Evolutionary conservation across 2,329 filamentous ascomycete genomes (phyloP).

Genomic region (Neobulgaria alba): DNA sequence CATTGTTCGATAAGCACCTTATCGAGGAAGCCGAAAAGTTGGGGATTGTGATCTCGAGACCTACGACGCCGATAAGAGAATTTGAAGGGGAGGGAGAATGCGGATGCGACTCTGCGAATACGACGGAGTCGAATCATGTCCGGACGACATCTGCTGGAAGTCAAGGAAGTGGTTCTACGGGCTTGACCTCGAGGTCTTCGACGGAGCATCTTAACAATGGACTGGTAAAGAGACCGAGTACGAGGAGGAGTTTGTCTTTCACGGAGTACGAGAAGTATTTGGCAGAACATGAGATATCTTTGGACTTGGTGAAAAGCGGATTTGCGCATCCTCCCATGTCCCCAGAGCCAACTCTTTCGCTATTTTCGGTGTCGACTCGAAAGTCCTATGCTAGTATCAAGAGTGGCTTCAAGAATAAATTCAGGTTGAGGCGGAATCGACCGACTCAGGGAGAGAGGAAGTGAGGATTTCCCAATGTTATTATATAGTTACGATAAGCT

Average conservation of each 20-base stretch:
- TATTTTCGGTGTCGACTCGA: constrained; percentile 25
- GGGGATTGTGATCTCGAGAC: constrained; percentile 23
- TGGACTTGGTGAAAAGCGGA: constrained; percentile 8
- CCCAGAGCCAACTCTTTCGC: constrained; percentile 19
- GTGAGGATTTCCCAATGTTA: constrained; percentile 15
- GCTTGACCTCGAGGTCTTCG: constrained; percentile 21
- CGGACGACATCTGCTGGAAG: constrained; percentile 23
- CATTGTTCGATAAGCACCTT: constrained; percentile 18
- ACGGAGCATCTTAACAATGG: constrained; percentile 10
- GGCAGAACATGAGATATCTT: constrained; percentile 13
- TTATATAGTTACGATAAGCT: constrained; percentile 5
- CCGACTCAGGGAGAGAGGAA: constrained; percentile 13
- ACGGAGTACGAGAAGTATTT: constrained; percentile 26
- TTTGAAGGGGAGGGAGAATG: constrained; percentile 13
- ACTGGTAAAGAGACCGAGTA: constrained; percentile 7
- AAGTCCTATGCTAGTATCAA: constrained; percentile 23
- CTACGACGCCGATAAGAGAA: constrained; percentile 8
- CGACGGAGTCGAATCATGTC: constrained; percentile 17
- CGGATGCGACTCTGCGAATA: constrained; percentile 19
- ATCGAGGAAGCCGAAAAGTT: constrained; percentile 20
- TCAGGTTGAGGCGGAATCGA: constrained; percentile 17
- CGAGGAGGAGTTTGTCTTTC: constrained; percentile 24
- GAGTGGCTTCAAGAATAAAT: constrained; percentile 18
- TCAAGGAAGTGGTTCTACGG: constrained; percentile 21
- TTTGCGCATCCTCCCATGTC: constrained; percentile 12